Percentiles rank a stretch among this genome's conserved stretches.
Evolutionary conservation across 441 rosid genomes (phyloP).

Genomic region (Pelargonium cotyledonis): DNA sequence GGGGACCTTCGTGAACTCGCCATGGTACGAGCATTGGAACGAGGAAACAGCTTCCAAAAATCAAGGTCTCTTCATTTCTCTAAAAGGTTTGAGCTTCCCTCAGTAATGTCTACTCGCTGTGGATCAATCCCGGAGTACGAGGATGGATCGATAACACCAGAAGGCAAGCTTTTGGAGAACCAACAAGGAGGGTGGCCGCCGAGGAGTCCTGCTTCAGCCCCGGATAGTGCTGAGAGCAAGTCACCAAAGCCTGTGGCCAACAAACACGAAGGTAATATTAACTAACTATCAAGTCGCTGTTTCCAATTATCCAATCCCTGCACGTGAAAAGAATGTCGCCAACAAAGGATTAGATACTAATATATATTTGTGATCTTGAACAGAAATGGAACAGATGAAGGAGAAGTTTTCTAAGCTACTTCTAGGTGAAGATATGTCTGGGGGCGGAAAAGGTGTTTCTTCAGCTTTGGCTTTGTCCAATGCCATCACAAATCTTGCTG

Average conservation of each 20-base stretch:
- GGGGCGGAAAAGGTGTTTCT: conserved; percentile 95
- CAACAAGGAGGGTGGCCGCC: conserved; percentile 27
- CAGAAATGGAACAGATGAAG: conserved; percentile 80
- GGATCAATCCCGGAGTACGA: conserved; percentile 22
- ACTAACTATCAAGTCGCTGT: not conserved
- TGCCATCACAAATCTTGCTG: conserved; percentile 89
- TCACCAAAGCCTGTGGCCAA: conserved; percentile 5
- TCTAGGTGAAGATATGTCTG: conserved; percentile 95
- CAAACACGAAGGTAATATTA: not conserved
- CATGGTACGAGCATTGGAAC: conserved; percentile 56
- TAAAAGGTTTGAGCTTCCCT: conserved; percentile 39
- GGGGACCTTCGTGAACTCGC: conserved; percentile 7
- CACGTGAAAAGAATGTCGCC: not conserved
- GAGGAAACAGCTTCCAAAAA: conserved; percentile 32
- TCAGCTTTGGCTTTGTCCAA: conserved; percentile 93
- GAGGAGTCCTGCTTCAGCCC: conserved; percentile 9
- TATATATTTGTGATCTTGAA: not conserved
- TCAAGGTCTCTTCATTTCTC: conserved; percentile 34
- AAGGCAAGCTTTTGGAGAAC: conserved; percentile 17
- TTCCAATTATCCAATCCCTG: not conserved
- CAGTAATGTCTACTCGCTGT: conserved; percentile 20
- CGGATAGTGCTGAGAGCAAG: conserved; percentile 13
- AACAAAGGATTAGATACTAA: not conserved
- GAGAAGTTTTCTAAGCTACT: conserved; percentile 82
- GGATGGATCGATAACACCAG: conserved; percentile 7